Evolutionary conservation across 306 rosid species (phyloP).

Genomic region (Neltuma alba): DNA sequence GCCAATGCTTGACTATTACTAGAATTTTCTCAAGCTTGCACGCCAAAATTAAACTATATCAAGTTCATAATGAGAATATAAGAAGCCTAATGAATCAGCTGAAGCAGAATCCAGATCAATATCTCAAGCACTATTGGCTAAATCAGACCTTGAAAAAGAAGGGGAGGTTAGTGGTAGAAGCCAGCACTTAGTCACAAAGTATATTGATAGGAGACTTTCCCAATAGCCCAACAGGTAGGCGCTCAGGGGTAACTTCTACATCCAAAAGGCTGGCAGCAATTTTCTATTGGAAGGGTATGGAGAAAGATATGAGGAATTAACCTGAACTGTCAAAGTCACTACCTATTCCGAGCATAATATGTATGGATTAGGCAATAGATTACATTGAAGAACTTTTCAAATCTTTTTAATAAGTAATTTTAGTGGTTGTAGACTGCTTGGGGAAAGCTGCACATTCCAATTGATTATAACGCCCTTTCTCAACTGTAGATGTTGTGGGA

Average conservation of each 20-base stretch:
- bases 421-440: background rate
- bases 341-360: background rate
- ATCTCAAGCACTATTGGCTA: background rate
- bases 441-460: background rate
- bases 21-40: background rate
- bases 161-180: background rate
- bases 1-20: background rate
- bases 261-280: background rate
- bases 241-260: background rate
- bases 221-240: background rate
- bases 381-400: background rate
- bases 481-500: background rate
- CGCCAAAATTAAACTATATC: background rate
- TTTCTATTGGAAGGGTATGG: background rate
- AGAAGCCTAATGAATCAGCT: background rate
- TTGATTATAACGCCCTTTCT: background rate
- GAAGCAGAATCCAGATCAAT: background rate
- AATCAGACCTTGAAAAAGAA: background rate
- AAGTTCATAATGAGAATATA: background rate
- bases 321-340: background rate
- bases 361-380: background rate
- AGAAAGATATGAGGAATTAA: background rate
- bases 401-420: background rate
- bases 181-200: background rate
- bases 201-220: background rate